Percentiles rank a stretch among this genome's conserved stretches.
phyloP scores from a whole-genome alignment of 2,329 filamentous ascomycete genomes.

The Arthrobotrys pseudoclavata region DNA sequence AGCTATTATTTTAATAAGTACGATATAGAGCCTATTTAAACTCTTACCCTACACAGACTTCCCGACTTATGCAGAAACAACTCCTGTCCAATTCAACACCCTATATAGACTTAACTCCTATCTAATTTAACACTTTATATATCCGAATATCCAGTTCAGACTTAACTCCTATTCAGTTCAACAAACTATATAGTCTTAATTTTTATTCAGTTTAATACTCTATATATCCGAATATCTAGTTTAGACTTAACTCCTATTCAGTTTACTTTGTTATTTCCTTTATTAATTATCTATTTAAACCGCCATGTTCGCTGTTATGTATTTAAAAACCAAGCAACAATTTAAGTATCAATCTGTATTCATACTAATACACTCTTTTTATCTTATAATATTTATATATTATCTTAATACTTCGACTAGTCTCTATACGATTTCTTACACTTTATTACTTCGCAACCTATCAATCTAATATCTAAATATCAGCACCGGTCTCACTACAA shows the following conservation, averaged over 20 bases:
- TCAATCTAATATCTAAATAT: conserved; percentile 23
- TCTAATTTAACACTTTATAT: conserved; percentile 14
- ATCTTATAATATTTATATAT: conserved; percentile 15
- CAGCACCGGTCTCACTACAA: not conserved
- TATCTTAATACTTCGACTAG: conserved; percentile 1
- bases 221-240: conserved; percentile 3
- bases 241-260: conserved; percentile 1
- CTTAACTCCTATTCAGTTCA: not conserved
- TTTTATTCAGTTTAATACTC: conserved; percentile 5
- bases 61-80: no score
- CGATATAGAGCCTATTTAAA: no score
- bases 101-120: conserved; percentile 1
- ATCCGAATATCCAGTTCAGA: not conserved
- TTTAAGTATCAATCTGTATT: conserved; percentile 16
- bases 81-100: no score
- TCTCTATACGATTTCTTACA: conserved; percentile 11
- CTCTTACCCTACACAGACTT: no score
- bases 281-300: conserved; percentile 13
- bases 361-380: not conserved
- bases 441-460: conserved; percentile 11
- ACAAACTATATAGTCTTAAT: no score
- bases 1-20: no score
- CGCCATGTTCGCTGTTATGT: not conserved
- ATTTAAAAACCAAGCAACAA: conserved; percentile 12
- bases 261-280: conserved; percentile 7